Conservation (phyloP, 768 basidiomycete species). For the Holtermanniella nyarrowii region DNA sequence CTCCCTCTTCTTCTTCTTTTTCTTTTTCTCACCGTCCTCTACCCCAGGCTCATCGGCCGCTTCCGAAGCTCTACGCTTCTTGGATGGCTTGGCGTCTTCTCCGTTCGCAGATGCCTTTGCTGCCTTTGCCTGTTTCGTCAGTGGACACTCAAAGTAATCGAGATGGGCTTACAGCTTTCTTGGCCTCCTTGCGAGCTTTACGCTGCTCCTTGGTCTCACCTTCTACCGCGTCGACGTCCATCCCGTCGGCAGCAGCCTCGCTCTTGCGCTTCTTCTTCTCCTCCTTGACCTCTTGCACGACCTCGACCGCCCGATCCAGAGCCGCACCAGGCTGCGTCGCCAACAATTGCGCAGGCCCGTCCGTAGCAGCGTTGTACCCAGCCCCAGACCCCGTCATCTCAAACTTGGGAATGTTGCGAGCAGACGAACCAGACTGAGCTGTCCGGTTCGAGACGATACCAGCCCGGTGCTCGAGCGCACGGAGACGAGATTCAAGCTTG, state of each 20-base stretch:
- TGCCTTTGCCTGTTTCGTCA: slow-evolving; percentile 27
- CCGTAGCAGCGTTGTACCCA: slow-evolving; percentile 77
- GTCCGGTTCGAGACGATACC: slow-evolving; percentile 64
- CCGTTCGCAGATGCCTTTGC: slow-evolving; percentile 43
- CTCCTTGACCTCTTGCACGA: slow-evolving; percentile 69
- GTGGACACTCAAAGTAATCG: neutral
- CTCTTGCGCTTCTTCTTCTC: slow-evolving; percentile 59
- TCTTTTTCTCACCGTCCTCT: slow-evolving; percentile 41
- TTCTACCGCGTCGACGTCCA: slow-evolving; percentile 43
- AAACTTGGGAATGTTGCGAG: slow-evolving; percentile 61
- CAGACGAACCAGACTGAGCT: slow-evolving; percentile 46
- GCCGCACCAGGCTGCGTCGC: slow-evolving; percentile 71
- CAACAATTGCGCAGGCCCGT: slow-evolving; percentile 62
- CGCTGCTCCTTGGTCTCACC: slow-evolving; percentile 62
- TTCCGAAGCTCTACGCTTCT: slow-evolving; percentile 41
- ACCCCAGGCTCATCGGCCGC: slow-evolving; percentile 15
- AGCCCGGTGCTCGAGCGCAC: slow-evolving; percentile 71
- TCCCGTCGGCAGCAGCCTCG: slow-evolving; percentile 42
- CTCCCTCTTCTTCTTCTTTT: slow-evolving; percentile 40
- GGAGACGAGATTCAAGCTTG: slow-evolving; percentile 88
- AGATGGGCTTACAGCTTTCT: slow-evolving; percentile 50
- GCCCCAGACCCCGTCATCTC: slow-evolving; percentile 63
- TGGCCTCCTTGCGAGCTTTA: slow-evolving; percentile 63
- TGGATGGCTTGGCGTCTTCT: slow-evolving; percentile 38
- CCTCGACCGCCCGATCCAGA: slow-evolving; percentile 63